Evolutionary conservation across 345 rosid genomes (phyloP).

Genomic region (Sisymbrium irio): DNA sequence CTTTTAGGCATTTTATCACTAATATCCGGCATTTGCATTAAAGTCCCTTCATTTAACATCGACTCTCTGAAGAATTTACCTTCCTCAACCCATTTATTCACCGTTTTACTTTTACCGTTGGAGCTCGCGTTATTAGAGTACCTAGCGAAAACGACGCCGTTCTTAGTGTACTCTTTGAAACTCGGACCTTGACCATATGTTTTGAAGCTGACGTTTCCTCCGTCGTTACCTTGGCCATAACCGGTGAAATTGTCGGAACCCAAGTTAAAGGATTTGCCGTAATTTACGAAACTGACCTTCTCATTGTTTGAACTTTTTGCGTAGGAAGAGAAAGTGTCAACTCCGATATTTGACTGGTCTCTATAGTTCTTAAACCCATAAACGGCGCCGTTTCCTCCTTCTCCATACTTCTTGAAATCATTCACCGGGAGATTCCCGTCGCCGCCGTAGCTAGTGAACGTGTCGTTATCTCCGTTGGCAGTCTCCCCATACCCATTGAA

Average conservation of each 20-base stretch:
- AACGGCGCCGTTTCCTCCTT: constrained; percentile 47
- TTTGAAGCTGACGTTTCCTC: constrained; percentile 45
- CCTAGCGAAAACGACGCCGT: constrained; percentile 46
- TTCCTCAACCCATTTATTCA: constrained; percentile 73
- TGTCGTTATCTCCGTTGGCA: constrained; percentile 54
- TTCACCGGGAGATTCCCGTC: constrained; percentile 63
- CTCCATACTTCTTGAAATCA: constrained; percentile 56
- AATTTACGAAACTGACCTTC: constrained; percentile 50
- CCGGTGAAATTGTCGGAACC: constrained; percentile 56
- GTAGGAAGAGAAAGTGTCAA: constrained; percentile 61
- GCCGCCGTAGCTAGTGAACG: constrained; percentile 60
- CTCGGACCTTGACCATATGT: constrained; percentile 50
- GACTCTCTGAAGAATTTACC: constrained; percentile 84
- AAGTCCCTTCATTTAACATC: constrained; percentile 56
- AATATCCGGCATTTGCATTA: constrained; percentile 87
- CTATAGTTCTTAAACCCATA: constrained; percentile 56
- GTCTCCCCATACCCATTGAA: constrained; percentile 59
- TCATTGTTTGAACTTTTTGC: constrained; percentile 52
- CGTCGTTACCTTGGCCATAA: constrained; percentile 46
- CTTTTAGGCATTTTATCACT: constrained; percentile 85
- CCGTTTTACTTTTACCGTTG: constrained; percentile 41
- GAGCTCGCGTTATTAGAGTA: constrained; percentile 38
- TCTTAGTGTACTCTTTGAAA: constrained; percentile 50
- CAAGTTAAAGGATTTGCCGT: constrained; percentile 50
- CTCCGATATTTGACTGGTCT: constrained; percentile 59